These are phyloP conservation scores for Arthrobotrys pseudoclavata DNA, from an alignment of 2,329 filamentous ascomycete species.

Conservation along the genomic window DNA sequence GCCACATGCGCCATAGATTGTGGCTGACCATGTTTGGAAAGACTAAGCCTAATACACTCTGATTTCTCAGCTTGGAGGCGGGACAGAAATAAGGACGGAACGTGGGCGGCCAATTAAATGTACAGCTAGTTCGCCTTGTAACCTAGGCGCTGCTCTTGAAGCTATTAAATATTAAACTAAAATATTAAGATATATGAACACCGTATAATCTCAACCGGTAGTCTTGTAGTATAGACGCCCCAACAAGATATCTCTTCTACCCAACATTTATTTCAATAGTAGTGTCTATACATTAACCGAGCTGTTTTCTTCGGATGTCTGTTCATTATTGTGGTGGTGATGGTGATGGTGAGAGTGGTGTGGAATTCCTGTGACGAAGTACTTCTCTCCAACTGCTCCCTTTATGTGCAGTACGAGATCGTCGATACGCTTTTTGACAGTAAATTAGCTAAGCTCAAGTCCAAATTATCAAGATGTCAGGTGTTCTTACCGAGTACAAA, in stretches of 20 bases:
- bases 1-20: neutral
- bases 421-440: conserved; percentile 49
- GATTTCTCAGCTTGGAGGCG: no score
- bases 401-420: conserved; percentile 55
- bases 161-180: no score
- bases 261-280: neutral
- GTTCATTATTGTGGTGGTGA: conserved; percentile 19
- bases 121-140: no score
- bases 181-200: no score
- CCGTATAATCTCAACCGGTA: no score
- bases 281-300: neutral
- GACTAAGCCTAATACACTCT: no score
- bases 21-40: no score
- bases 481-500: conserved; percentile 51
- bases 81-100: no score
- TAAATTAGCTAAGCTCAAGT: neutral
- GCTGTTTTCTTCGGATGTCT: neutral
- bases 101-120: no score
- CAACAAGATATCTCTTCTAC: no score
- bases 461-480: neutral
- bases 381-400: conserved; percentile 52
- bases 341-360: conserved; percentile 34
- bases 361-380: conserved; percentile 34
- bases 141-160: no score
- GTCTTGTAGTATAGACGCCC: no score